phyloP scores from a whole-genome alignment of 768 basidiomycete genomes.

The Calocera cornea region DNA sequence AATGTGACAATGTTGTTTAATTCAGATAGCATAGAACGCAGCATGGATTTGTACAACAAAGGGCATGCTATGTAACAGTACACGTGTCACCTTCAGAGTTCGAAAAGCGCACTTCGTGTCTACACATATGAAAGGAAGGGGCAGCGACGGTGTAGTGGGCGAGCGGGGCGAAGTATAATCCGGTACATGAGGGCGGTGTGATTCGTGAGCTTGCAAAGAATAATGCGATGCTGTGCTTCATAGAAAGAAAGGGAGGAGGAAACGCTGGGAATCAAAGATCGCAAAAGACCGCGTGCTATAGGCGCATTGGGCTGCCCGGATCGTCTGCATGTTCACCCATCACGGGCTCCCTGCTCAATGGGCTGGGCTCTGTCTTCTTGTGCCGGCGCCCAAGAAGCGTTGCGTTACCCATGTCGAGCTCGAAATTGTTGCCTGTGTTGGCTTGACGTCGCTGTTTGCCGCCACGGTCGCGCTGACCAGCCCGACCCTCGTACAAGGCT shows the following conservation, averaged over 20 bases:
- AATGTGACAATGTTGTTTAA: not conserved
- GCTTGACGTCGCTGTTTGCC: slow-evolving; percentile 14
- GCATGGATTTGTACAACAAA: slow-evolving; percentile 4
- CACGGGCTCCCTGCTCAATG: not conserved
- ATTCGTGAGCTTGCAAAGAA: not conserved
- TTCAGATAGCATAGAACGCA: not conserved
- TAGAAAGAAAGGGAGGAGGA: not conserved
- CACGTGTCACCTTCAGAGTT: not conserved
- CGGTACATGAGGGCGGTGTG: not conserved
- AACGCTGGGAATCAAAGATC: not conserved
- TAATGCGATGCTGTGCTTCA: not conserved
- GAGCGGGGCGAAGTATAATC: not conserved
- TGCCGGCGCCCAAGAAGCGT: slow-evolving; percentile 52
- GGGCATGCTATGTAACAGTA: not conserved
- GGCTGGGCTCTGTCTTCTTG: not conserved
- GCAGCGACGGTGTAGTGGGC: not conserved
- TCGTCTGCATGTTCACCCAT: not conserved
- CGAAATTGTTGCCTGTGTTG: slow-evolving; percentile 37
- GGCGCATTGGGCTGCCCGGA: not conserved
- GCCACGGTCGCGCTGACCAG: slow-evolving; percentile 54
- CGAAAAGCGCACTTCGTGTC: slow-evolving; percentile 1
- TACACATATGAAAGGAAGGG: not conserved
- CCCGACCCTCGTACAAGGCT: slow-evolving; percentile 46
- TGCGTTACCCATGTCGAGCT: slow-evolving; percentile 74
- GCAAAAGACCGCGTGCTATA: not conserved